Evolutionary conservation across 352 stramenopile species (phyloP), one percentile per base, ranked within the genome.

Genomic region (Plasmopara muralis): DNA sequence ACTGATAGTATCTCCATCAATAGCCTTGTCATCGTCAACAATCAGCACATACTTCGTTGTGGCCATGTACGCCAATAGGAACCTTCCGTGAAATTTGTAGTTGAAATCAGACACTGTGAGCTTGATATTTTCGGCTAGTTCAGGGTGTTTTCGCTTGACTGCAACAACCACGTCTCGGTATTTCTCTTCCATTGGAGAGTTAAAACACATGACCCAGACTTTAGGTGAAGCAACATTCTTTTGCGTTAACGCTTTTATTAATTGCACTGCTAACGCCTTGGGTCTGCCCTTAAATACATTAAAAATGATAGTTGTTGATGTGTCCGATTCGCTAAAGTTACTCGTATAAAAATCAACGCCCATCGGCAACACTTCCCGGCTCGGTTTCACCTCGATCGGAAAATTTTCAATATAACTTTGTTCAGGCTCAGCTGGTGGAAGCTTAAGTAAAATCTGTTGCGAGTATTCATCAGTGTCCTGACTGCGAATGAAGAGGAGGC

Each of bases 171-270:
- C 59, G 6, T 55, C 50, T 43, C 68, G 47, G 44, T 74, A 85
- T 34, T 73, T 73, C 25, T 50, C 64, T 30, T 70, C 58, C 15
- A 68, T 55, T 0, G 74, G 66, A 13, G 74, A 79, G 20, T 77
- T 68, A 42, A 85, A 85, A 54, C 69, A 77, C 72, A 77, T 79
- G 57, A 85, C 68, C 74, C 74, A 83, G n/a, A 85, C 67, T 7
- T 78, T 55, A 0, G 72, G 65, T 7, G 47, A 46, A 39, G n/a
- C 56, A 25, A 25, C 20, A 25, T 25, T 25, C 20, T 25, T 25
- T 25, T 25, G 20, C 20, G 20, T 25, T 25, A 25, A 25, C 20
- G 20, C 20, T 25, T 25, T 25, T 3, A 25, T 1, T 25, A 25
- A 25, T 25, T 25, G 20, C 20, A 25, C 20, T 25, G 20, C 20